Evolutionary conservation across 169 alveolate species (phyloP).

Genomic region (Theileria equi): DNA sequence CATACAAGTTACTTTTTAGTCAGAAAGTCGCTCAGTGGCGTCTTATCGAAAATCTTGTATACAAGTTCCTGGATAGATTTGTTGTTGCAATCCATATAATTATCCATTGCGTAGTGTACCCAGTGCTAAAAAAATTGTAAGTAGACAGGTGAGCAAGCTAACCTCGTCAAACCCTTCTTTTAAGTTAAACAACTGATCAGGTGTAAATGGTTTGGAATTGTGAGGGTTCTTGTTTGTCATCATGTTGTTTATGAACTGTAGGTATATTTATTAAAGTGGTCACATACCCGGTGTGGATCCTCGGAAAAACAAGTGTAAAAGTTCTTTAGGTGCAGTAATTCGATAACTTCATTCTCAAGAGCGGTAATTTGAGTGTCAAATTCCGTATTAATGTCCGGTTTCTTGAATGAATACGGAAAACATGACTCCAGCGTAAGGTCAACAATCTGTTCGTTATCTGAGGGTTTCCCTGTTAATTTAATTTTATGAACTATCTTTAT

Average conservation of each 20-base stretch:
- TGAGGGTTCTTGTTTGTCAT: constrained; percentile 9
- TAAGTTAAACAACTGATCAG: not conserved
- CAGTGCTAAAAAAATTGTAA: constrained; percentile 4
- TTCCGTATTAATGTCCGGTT: not conserved
- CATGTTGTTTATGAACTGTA: constrained; percentile 6
- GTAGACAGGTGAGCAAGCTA: not conserved
- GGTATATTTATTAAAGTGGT: not conserved
- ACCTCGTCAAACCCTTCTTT: no score
- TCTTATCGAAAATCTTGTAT: constrained; percentile 8
- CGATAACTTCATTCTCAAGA: constrained; percentile 22
- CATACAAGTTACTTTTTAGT: not conserved
- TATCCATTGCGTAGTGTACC: constrained; percentile 26
- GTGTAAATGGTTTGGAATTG: constrained; percentile 12
- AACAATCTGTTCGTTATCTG: not conserved
- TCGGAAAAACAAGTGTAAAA: not conserved
- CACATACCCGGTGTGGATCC: constrained; percentile 38
- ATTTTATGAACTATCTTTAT: constrained; percentile 21
- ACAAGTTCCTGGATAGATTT: constrained; percentile 16
- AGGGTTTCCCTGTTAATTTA: constrained; percentile 7
- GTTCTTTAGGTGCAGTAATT: constrained; percentile 24
- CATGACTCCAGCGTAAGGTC: constrained; percentile 18
- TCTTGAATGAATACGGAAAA: not conserved
- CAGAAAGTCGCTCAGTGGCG: not conserved
- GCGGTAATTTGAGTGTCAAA: constrained; percentile 21
- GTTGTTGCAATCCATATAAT: constrained; percentile 19